Percentiles rank a stretch among this genome's conserved stretches.
Conservation (phyloP, 1,284 basidiomycete genomes). For the Pulveroboletus sp. region DNA sequence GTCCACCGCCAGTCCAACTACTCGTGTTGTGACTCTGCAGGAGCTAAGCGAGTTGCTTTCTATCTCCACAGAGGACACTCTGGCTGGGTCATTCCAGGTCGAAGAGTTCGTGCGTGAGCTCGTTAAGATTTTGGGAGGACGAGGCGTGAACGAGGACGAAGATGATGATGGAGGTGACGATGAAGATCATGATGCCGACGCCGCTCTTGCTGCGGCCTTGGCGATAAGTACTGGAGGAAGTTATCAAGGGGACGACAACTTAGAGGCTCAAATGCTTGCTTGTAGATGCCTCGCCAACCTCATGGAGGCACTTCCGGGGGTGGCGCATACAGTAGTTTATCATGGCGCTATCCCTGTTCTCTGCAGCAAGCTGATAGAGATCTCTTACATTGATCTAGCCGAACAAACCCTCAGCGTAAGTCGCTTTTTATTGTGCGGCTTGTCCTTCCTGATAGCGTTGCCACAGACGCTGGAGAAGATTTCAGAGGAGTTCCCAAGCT, state of each 20-base stretch:
- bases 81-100: conserved; percentile 92
- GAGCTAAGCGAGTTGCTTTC: conserved; percentile 94
- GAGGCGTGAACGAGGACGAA: conserved; percentile 67
- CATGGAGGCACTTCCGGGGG: conserved; percentile 94
- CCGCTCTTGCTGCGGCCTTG: conserved; percentile 78
- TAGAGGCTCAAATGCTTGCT: conserved; percentile 89
- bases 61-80: conserved; percentile 95
- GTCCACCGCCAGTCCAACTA: conserved; percentile 73
- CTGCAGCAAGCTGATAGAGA: conserved; percentile 93
- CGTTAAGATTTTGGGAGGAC: conserved; percentile 88
- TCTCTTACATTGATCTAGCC: conserved; percentile 93
- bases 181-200: conserved; percentile 73
- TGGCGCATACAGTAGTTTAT: conserved; percentile 91
- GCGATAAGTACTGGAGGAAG: conserved; percentile 66
- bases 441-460: conserved; percentile 21
- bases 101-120: conserved; percentile 92
- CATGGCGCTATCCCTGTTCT: conserved; percentile 93
- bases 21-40: conserved; percentile 85
- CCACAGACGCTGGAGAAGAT: conserved; percentile 93
- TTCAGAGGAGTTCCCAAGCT: conserved; percentile 90
- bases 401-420: conserved; percentile 94
- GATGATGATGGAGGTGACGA: conserved; percentile 58
- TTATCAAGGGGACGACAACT: conserved; percentile 78
- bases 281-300: conserved; percentile 94
- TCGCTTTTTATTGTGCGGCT: conserved; percentile 22